A percentile compares a stretch with the other conserved stretches of the same genome.
Evolutionary conservation across 108 stramenopile species (phyloP).

Genomic region (Schizochytrium sp.): DNA sequence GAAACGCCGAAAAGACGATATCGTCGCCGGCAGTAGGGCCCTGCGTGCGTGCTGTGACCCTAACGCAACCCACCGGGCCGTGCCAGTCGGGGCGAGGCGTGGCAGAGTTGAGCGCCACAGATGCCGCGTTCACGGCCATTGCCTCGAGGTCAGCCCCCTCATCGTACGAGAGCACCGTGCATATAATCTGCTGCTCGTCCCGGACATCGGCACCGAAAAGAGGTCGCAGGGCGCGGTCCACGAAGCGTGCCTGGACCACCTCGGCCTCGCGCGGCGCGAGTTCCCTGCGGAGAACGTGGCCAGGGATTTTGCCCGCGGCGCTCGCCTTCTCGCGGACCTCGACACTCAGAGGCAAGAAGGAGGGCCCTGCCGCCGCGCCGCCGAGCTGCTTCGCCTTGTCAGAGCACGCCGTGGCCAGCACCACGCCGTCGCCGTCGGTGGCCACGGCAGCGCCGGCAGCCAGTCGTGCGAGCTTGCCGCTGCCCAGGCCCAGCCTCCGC

Average conservation of each 20-base stretch:
- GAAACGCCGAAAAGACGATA: no score
- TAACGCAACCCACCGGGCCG: background rate
- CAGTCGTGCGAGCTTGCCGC: no score
- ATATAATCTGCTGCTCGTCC: background rate
- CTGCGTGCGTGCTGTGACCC: background rate
- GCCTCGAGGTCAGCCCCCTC: background rate
- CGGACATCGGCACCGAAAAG: background rate
- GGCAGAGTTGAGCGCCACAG: background rate
- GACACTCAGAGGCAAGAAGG: background rate
- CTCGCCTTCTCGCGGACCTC: background rate
- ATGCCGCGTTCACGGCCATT: background rate
- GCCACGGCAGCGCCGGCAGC: no score
- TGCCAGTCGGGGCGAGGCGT: background rate
- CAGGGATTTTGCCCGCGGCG: background rate
- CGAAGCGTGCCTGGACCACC: background rate
- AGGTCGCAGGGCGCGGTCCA: background rate
- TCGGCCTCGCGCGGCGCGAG: slow-evolving; percentile 5
- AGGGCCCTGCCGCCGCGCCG: background rate
- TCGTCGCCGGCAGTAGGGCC: background rate
- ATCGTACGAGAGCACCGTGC: background rate
- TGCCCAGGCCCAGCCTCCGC: no score
- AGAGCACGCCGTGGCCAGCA: background rate
- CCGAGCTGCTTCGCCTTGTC: background rate
- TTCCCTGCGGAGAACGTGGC: background rate
- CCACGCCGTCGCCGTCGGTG: background rate